Evolutionary conservation across 1,284 basidiomycete genomes (phyloP).

Genomic region (Filobasidium uniguttulatum): DNA sequence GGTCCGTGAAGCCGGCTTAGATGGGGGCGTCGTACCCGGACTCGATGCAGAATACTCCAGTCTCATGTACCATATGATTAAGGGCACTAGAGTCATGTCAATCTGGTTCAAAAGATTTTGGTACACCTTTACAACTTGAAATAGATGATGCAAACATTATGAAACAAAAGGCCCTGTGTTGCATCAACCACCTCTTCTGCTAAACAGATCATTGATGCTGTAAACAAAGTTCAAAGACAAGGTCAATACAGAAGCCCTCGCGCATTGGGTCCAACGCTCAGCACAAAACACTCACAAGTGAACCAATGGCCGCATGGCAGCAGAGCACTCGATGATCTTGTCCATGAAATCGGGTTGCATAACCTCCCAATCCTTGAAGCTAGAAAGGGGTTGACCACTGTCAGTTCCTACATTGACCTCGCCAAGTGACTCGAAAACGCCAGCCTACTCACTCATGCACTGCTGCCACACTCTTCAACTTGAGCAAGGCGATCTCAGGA

Average conservation of each 20-base stretch:
- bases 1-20: neutral
- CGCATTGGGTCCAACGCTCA: neutral
- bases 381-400: slow-evolving; percentile 25
- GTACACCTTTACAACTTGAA: too few species aligned
- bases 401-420: neutral
- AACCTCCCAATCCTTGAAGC: slow-evolving; percentile 64
- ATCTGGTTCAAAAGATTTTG: too few species aligned
- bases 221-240: neutral
- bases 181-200: neutral
- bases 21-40: too few species aligned
- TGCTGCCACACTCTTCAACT: slow-evolving; percentile 65
- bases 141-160: neutral
- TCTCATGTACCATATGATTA: too few species aligned
- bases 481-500: slow-evolving; percentile 69
- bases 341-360: slow-evolving; percentile 52
- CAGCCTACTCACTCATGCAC: slow-evolving; percentile 45
- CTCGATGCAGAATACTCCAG: too few species aligned
- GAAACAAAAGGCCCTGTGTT: neutral
- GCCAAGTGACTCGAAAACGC: too few species aligned
- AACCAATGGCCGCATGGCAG: slow-evolving; percentile 58
- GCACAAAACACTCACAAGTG: slow-evolving; percentile 49
- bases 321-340: slow-evolving; percentile 45
- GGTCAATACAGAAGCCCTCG: neutral
- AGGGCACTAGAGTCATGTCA: too few species aligned
- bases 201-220: neutral